A percentile compares a stretch with the other conserved stretches of the same genome.
Conservation (phyloP, 495 filamentous ascomycete genomes). For the Chaetomium cochliodes region DNA sequence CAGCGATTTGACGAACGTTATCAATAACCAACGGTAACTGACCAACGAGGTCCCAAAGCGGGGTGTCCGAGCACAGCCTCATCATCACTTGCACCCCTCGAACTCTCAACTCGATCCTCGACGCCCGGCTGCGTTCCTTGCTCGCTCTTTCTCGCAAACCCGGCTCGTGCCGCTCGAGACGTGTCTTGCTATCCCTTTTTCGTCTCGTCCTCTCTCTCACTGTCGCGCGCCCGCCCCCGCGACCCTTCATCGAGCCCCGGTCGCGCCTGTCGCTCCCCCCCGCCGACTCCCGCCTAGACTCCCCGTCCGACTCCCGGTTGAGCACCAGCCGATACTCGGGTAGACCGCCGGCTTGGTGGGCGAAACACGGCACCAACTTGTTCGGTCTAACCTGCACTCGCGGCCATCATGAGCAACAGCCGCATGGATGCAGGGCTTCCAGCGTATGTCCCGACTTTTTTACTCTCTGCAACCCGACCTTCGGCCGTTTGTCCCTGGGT, state of each 20-base stretch:
- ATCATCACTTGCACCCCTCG: constrained; percentile 29
- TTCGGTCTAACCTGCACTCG: constrained; percentile 21
- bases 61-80: constrained; percentile 36
- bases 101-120: constrained; percentile 10
- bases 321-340: not conserved
- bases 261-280: not conserved
- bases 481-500: not conserved
- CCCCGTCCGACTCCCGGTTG: not conserved
- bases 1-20: not conserved
- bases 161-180: constrained; percentile 17
- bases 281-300: not conserved
- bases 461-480: not conserved
- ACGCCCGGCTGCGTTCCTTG: constrained; percentile 17
- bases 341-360: constrained; percentile 23
- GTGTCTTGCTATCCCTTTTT: constrained; percentile 14
- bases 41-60: constrained; percentile 24
- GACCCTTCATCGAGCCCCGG: constrained; percentile 1
- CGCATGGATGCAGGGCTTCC: constrained; percentile 36
- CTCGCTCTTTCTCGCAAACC: constrained; percentile 15
- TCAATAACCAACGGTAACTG: not conserved
- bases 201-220: constrained; percentile 3
- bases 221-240: constrained; percentile 19
- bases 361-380: constrained; percentile 18
- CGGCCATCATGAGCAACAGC: constrained; percentile 34
- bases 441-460: constrained; percentile 31